Percentiles rank a stretch among this genome's conserved stretches.
Conservation (phyloP, 2,329 filamentous ascomycete species). For the Cercospora brassicicola region DNA sequence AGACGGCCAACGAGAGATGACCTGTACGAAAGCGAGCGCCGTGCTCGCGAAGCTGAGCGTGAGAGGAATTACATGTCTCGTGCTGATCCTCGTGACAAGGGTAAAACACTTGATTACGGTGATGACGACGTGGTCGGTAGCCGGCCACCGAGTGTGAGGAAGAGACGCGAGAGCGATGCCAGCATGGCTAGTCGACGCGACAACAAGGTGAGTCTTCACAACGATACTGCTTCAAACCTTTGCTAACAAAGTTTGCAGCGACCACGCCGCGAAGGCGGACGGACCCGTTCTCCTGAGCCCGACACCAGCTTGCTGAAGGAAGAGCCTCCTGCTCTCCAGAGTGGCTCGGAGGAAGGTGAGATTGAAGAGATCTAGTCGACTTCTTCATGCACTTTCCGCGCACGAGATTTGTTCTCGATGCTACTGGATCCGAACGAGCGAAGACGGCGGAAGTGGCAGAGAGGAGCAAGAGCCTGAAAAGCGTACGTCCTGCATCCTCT, state of each 20-base stretch:
- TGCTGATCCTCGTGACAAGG: conserved; percentile 74
- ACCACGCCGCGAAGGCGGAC: conserved; percentile 20
- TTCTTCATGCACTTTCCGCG: background rate
- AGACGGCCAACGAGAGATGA: conserved; percentile 45
- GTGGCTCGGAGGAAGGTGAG: conserved; percentile 95
- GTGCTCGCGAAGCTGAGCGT: conserved; percentile 85
- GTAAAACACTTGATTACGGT: conserved; percentile 89
- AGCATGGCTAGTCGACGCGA: conserved; percentile 44
- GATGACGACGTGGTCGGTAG: conserved; percentile 59
- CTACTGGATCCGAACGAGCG: background rate
- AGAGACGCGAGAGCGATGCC: conserved; percentile 66
- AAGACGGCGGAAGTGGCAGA: background rate
- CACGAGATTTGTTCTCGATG: background rate
- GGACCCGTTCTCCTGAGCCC: conserved; percentile 29
- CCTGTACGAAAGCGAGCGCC: conserved; percentile 79
- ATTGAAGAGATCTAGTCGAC: conserved; percentile 71
- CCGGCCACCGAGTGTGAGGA: conserved; percentile 59
- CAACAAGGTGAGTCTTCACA: conserved; percentile 42
- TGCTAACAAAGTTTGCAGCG: conserved; percentile 25
- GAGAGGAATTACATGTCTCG: conserved; percentile 81
- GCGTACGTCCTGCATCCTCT: background rate
- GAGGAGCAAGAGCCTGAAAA: background rate
- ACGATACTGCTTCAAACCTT: background rate
- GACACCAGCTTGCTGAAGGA: conserved; percentile 42
- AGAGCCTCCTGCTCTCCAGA: conserved; percentile 63